These are phyloP conservation scores for Intubia oerlemansii DNA, from an alignment of 2,329 filamentous ascomycete species.

Conservation along the genomic window DNA sequence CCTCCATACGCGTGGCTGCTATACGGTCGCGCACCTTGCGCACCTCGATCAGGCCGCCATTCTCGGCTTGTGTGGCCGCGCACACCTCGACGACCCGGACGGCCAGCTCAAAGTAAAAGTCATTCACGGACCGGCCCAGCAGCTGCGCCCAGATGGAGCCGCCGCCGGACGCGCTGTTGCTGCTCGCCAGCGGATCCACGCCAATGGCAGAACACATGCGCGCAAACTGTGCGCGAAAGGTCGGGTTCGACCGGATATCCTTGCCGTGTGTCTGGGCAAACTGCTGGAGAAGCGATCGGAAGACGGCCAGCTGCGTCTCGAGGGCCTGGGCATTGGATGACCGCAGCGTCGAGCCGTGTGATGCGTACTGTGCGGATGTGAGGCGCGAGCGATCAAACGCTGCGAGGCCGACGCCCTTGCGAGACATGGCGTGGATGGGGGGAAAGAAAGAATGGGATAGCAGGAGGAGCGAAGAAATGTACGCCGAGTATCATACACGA, in stretches of 20 bases:
- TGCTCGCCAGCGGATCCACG: constrained; percentile 76
- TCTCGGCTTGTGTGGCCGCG: constrained; percentile 65
- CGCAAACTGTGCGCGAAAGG: constrained; percentile 89
- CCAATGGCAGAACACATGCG: constrained; percentile 97
- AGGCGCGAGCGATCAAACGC: constrained; percentile 75
- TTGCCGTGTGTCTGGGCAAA: constrained; percentile 89
- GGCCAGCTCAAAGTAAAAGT: constrained; percentile 96
- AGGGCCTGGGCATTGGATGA: constrained; percentile 67
- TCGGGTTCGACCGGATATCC: constrained; percentile 87
- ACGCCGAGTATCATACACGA: too few relatives aligned
- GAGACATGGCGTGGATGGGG: too few relatives aligned
- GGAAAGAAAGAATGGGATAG: too few relatives aligned
- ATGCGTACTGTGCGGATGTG: constrained; percentile 73
- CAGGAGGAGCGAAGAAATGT: too few relatives aligned
- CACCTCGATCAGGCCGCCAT: constrained; percentile 77
- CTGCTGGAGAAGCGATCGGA: constrained; percentile 84
- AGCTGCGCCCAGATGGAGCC: constrained; percentile 83
- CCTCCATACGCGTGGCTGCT: constrained; percentile 49
- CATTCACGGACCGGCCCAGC: constrained; percentile 76
- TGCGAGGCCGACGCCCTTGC: constrained; percentile 73
- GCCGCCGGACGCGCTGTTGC: constrained; percentile 25
- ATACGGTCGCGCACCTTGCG: constrained; percentile 61
- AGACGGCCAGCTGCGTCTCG: constrained; percentile 83
- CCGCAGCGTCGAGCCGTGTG: constrained; percentile 73
- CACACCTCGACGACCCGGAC: constrained; percentile 93